phyloP scores from a whole-genome alignment of 2,329 filamentous ascomycete species.

The Sporothrix euskadiensis region DNA sequence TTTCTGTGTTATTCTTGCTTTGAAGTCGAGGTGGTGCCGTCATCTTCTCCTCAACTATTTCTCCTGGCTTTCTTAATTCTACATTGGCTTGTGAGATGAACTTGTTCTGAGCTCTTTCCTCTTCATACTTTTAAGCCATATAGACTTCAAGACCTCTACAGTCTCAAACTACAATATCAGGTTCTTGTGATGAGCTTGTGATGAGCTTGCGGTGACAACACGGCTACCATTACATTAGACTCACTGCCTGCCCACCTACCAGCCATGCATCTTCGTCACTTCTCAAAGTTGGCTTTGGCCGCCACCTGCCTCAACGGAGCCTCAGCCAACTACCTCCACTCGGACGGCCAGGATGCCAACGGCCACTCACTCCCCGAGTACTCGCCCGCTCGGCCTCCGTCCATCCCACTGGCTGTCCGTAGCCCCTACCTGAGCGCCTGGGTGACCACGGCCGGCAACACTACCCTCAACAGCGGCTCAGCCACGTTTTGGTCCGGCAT shows the following conservation, averaged over 20 bases:
- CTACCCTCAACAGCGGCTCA: slow-evolving; percentile 66
- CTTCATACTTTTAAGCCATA: background rate
- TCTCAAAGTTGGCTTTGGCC: background rate
- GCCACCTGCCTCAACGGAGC: background rate
- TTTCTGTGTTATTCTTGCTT: background rate
- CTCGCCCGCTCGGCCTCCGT: slow-evolving; percentile 45
- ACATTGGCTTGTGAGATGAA: background rate
- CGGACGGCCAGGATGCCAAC: slow-evolving; percentile 25
- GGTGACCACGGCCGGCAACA: slow-evolving; percentile 63
- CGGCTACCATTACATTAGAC: background rate
- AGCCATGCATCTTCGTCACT: background rate
- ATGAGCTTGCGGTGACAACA: background rate
- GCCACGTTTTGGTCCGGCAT: slow-evolving; percentile 53
- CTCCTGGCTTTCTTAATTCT: too few species aligned
- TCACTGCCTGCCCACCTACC: background rate
- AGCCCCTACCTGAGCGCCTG: slow-evolving; percentile 58
- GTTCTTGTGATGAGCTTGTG: background rate
- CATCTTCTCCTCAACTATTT: background rate
- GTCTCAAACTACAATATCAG: background rate
- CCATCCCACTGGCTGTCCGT: slow-evolving; percentile 54
- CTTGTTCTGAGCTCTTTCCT: background rate
- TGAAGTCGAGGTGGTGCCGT: background rate
- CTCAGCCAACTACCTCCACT: slow-evolving; percentile 17
- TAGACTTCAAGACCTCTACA: background rate
- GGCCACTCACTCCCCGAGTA: slow-evolving; percentile 25